Base-by-base conservation (phyloP, 192 early-diverging fungal genomes). In the Backusella morwellensis region DNA sequence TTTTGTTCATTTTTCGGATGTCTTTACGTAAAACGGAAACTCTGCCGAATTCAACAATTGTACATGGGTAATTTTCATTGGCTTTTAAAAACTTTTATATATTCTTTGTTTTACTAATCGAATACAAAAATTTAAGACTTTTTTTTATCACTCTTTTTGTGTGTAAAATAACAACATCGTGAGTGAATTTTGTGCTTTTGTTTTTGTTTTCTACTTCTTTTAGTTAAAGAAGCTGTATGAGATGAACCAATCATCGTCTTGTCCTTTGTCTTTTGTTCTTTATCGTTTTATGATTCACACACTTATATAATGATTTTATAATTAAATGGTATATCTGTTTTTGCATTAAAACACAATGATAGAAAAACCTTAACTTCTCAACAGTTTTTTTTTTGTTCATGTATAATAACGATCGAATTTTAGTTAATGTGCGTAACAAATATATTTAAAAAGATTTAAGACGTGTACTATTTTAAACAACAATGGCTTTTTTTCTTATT, bases 11-110 rank as follows among this genome's bases (percentile, higher is more conserved):
- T 29, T 29, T 59, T 63, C 56, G 56, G 56, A 29, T 63, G 11
- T 12, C 11, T 29, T 0, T 29, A 63, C 56, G 26, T 5, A 63
- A 63, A 63, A 63, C 56, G 56, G 56, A 63, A 63, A 63, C 23
- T 63, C 9, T 63, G 56, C 56, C 56, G 56, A 63, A 63, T 15
- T 63, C n/a, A 63, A 29, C 56, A 63, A 63, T 63, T 63, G 56
- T 63, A 63, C 56, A 63, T 63, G 56, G 56, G 56, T 26, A 29
- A 63, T 63, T 63, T 29, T 63, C 23, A 63, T 63, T 63, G 56
- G 56, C 56, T 63, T 23, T 63, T 63, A 26, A 11, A 63, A 44
- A 12, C 3, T 44, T 63, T 63, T 54, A 44, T 44, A 50, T 50
- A 50, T 50, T 50, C 19, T n/a, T 50, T 50, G 47, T 29, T 63